Evolutionary conservation across 441 rosid species (phyloP), one percentile per base, ranked within the genome.

Genomic region (Euphorbia celastroides): DNA sequence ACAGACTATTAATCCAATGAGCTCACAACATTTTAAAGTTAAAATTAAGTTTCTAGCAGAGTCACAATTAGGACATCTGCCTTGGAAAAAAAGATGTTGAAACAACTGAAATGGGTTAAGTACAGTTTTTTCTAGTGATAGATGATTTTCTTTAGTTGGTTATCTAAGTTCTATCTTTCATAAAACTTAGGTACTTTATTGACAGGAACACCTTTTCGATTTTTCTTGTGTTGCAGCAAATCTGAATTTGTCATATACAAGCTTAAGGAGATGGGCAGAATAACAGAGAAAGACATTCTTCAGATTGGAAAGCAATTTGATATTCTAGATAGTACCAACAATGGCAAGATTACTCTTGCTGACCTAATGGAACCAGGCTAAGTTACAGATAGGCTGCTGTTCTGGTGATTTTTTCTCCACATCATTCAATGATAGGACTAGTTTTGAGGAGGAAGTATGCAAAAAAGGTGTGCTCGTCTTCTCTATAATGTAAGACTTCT

Each of bases 211-310:
- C 12, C 27, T 23, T 34, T 42, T 68, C 62, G 36, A 44, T 71
- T 51, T 32, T 25, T 51, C 52, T 65, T 54, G 56, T 67, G 67
- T 58, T 72, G 77, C 87, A 88, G 90, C 75, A 85, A 88, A 76
- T 80, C 89, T 1, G 93, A 88, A 70, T 86, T 78, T 52, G 72
- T 88, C 9, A 70, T 84, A 78, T 81, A 84, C 84, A 86, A 88
- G 81, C 86, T 88, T 3, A 86, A 80, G 80, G 85, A 88, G 81
- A 84, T 85, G 88, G 84, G 89, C 31, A 85, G 75, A 72, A 72
- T 84, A 67, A 72, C 82, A 62, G 84, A 81, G 59, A 85, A 82
- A 69, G 93, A 88, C 76, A 71, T 84, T 52, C 48, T 76, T 50
- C 87, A 71, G 77, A 82, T 84, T 61, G 71, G 84, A 64, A 66